Conservation (phyloP, 2,329 filamentous ascomycete genomes). For the Xylaria sp. region DNA sequence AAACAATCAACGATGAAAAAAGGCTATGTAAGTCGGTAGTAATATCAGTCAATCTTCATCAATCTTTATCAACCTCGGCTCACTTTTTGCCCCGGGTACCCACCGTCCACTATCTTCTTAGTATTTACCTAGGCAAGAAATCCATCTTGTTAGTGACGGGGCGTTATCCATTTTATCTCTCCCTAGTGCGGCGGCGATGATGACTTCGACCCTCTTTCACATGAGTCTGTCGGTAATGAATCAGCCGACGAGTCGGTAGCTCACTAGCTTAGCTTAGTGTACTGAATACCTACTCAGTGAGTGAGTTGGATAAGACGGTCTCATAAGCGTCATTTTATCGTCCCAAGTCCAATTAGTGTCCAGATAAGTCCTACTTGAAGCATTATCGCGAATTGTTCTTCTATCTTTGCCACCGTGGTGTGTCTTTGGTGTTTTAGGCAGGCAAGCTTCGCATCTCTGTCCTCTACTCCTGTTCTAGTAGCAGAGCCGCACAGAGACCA, state of each 20-base stretch:
- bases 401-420: too few relatives aligned
- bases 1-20: background rate
- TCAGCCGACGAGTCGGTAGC: background rate
- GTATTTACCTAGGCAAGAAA: too few relatives aligned
- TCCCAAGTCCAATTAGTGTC: background rate
- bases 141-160: constrained; percentile 6
- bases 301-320: background rate
- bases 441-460: too few relatives aligned
- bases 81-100: constrained; percentile 2
- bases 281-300: background rate
- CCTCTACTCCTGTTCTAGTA: too few relatives aligned
- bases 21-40: background rate
- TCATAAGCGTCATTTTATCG: background rate
- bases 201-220: constrained; percentile 15
- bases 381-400: background rate
- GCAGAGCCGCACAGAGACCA: background rate
- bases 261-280: background rate
- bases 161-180: constrained; percentile 20
- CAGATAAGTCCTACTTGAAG: background rate
- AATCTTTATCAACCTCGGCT: constrained; percentile 19
- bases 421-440: too few relatives aligned
- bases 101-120: background rate
- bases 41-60: constrained; percentile 9
- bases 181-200: background rate
- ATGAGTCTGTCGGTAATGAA: background rate